A percentile compares a stretch with the other conserved stretches of the same genome.
phyloP scores from a whole-genome alignment of 768 basidiomycete genomes.

The Pulveroboletus sp. region DNA sequence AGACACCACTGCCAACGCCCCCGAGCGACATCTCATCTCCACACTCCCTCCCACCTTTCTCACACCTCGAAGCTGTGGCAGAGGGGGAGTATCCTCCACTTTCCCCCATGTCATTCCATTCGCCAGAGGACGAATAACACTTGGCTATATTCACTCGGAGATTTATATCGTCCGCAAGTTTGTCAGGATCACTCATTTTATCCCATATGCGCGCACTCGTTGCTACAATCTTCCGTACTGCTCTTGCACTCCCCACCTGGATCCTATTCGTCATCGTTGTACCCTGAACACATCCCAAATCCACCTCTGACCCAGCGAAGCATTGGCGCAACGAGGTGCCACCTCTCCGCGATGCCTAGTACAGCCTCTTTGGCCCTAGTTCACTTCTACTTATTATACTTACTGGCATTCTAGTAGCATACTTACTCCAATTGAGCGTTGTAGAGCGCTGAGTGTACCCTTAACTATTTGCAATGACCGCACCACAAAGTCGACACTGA shows the following conservation, averaged over 20 bases:
- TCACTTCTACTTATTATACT: conserved; percentile 28
- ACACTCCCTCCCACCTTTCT: conserved; percentile 68
- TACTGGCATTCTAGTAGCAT: conserved; percentile 31
- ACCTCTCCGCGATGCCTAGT: conserved; percentile 12
- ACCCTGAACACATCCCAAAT: conserved; percentile 12
- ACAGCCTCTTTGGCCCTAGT: conserved; percentile 16
- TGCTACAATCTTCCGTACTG: conserved; percentile 26
- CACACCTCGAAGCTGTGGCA: conserved; percentile 78
- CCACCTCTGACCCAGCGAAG: conserved; percentile 16
- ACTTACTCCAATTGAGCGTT: conserved; percentile 25
- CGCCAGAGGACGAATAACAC: conserved; percentile 42
- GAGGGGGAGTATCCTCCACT: conserved; percentile 70
- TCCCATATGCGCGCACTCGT: conserved; percentile 24
- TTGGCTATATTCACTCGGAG: conserved; percentile 17
- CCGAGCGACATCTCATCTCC: conserved; percentile 37
- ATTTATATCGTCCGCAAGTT: conserved; percentile 21
- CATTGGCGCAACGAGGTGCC: conserved; percentile 2
- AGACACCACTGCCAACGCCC: conserved; percentile 54
- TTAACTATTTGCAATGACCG: conserved; percentile 27
- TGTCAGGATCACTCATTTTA: conserved; percentile 25
- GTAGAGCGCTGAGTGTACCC: conserved; percentile 32
- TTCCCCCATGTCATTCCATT: conserved; percentile 69
- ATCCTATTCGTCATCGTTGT: conserved; percentile 15
- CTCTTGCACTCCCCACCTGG: conserved; percentile 26
- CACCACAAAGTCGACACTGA: conserved; percentile 14